Evolutionary conservation across 306 rosid genomes (phyloP).

Genomic region (Begonia loranthoides): DNA sequence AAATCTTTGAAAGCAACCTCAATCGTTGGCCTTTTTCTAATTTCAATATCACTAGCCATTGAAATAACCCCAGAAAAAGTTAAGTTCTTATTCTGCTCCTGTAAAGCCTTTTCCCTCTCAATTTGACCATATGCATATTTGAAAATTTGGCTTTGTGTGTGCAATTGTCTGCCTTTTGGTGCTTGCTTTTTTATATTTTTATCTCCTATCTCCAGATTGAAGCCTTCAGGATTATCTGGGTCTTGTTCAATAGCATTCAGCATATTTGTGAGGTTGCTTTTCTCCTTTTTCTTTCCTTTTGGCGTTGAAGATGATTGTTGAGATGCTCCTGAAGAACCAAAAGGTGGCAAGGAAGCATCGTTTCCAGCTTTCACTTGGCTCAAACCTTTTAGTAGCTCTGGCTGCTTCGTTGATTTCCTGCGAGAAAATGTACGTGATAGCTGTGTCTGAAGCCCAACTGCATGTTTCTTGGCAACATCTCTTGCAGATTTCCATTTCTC

Average conservation of each 20-base stretch:
- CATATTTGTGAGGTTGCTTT: constrained; percentile 64
- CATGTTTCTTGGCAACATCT: constrained; percentile 83
- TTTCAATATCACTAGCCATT: constrained; percentile 71
- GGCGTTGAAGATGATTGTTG: constrained; percentile 12
- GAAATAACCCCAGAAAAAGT: constrained; percentile 89
- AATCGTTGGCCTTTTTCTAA: constrained; percentile 64
- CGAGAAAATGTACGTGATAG: constrained; percentile 87
- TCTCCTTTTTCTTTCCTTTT: constrained; percentile 63
- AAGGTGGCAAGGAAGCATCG: constrained; percentile 23
- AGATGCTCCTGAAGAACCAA: constrained; percentile 12
- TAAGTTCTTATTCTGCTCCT: constrained; percentile 64
- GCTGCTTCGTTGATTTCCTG: constrained; percentile 34
- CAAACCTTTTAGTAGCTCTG: constrained; percentile 25
- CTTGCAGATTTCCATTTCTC: constrained; percentile 97
- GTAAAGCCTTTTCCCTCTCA: constrained; percentile 88
- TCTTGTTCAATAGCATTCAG: constrained; percentile 53
- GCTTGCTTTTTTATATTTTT: constrained; percentile 76
- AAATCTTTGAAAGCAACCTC: constrained; percentile 93
- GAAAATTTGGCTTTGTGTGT: constrained; percentile 81
- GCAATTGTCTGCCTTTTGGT: constrained; percentile 77
- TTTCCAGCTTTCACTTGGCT: constrained; percentile 28
- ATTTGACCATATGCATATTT: constrained; percentile 89
- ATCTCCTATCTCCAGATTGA: constrained; percentile 77
- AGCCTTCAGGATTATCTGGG: constrained; percentile 72
- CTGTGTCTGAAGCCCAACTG: constrained; percentile 50